These are phyloP conservation scores for Xanthoconium separans DNA, from an alignment of 1,284 basidiomycete genomes.

Conservation along the genomic window DNA sequence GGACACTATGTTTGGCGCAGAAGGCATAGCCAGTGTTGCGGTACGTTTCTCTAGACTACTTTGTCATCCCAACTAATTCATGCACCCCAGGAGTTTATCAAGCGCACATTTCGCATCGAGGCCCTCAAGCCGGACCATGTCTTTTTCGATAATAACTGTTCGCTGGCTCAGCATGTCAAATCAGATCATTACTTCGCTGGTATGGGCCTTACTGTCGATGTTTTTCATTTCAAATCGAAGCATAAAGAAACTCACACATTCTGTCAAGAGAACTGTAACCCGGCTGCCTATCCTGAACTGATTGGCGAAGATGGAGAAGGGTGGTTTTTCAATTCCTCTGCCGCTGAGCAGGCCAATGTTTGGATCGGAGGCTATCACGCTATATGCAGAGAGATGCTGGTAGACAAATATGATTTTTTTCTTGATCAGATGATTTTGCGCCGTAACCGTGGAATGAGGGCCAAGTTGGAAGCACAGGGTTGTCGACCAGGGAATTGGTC, in stretches of 20 bases:
- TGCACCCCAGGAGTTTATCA: slow-evolving; percentile 17
- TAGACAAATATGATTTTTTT: slow-evolving; percentile 30
- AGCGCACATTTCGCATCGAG: neutral
- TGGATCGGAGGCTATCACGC: slow-evolving; percentile 28
- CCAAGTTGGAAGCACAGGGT: slow-evolving; percentile 1
- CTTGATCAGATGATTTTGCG: slow-evolving; percentile 39
- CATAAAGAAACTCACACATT: slow-evolving; percentile 33
- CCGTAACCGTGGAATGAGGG: slow-evolving; percentile 16
- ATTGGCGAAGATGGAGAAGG: slow-evolving; percentile 21
- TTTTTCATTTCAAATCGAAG: slow-evolving; percentile 44
- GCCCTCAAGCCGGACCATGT: slow-evolving; percentile 22
- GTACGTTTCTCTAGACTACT: neutral
- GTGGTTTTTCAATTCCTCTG: slow-evolving; percentile 33
- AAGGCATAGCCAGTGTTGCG: neutral
- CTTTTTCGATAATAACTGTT: slow-evolving; percentile 41
- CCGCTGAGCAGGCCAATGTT: slow-evolving; percentile 23
- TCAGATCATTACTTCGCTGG: slow-evolving; percentile 24
- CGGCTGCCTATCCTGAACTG: slow-evolving; percentile 33
- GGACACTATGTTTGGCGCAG: neutral
- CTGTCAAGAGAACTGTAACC: slow-evolving; percentile 41
- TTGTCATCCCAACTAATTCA: too few relatives aligned
- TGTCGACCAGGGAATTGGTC: neutral
- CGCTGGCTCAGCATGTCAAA: slow-evolving; percentile 23
- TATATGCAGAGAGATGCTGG: slow-evolving; percentile 28
- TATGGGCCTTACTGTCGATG: slow-evolving; percentile 36